Conservation (phyloP, 2,329 filamentous ascomycete species). For the Fusarium sp. region DNA sequence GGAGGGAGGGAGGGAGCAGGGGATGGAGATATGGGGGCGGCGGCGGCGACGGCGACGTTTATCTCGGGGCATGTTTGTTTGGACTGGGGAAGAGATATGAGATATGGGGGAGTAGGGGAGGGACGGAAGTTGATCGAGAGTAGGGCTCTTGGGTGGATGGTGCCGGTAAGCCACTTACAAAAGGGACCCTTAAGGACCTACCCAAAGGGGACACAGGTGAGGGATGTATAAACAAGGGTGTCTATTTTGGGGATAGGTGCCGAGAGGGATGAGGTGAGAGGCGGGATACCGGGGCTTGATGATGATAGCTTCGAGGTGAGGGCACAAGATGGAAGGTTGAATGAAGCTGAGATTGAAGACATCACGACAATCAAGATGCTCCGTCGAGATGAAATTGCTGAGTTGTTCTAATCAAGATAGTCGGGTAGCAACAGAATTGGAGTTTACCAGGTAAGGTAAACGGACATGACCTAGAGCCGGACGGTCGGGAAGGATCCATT, state of each 20-base stretch:
- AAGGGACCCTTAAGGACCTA: slow-evolving; percentile 1
- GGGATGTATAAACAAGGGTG: not conserved
- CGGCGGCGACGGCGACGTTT: not conserved
- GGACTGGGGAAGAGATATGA: not conserved
- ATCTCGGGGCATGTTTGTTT: not conserved
- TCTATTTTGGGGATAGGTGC: not conserved
- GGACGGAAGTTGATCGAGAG: not conserved
- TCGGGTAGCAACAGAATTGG: not conserved
- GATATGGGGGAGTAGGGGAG: not conserved
- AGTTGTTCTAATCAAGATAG: not conserved
- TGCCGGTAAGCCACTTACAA: slow-evolving; percentile 1
- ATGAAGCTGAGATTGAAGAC: not conserved
- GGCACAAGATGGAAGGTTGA: not conserved
- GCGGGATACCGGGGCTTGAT: not conserved
- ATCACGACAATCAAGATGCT: not conserved
- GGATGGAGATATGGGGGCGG: not conserved
- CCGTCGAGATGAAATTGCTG: not conserved
- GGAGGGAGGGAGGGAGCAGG: not conserved
- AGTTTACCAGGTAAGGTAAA: not conserved
- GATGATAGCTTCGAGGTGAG: not conserved
- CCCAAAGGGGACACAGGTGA: not conserved
- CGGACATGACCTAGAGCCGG: not conserved
- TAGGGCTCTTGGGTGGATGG: not conserved
- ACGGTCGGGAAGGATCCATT: not conserved
- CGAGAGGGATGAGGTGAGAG: slow-evolving; percentile 1